phyloP scores from a whole-genome alignment of 352 stramenopile species.

The Pythium sukuiense region DNA sequence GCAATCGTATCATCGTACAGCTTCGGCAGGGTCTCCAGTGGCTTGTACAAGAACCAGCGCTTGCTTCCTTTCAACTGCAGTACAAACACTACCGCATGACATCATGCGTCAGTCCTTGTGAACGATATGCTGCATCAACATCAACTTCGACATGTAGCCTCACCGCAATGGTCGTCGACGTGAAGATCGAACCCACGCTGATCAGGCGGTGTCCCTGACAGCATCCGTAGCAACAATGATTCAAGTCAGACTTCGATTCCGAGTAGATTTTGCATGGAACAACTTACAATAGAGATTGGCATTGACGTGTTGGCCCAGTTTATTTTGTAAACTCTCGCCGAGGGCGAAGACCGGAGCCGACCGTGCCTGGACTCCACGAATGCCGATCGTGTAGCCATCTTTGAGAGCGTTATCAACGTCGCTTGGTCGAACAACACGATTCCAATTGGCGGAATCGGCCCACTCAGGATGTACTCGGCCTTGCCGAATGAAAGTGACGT shows the following conservation, averaged over 20 bases:
- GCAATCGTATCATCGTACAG: constrained; percentile 28
- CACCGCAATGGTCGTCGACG: constrained; percentile 40
- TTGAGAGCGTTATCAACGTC: constrained; percentile 25
- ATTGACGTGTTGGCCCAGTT: constrained; percentile 38
- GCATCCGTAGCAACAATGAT: neutral
- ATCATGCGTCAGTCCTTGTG: neutral
- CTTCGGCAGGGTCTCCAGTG: constrained; percentile 16
- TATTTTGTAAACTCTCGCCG: constrained; percentile 23
- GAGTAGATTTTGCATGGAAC: too few relatives aligned
- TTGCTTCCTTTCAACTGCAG: constrained; percentile 36
- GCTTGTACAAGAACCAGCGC: constrained; percentile 29
- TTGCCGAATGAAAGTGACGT: constrained; percentile 32
- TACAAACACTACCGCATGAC: constrained; percentile 28
- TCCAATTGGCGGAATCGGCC: neutral
- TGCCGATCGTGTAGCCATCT: constrained; percentile 33
- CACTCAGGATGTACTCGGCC: constrained; percentile 25
- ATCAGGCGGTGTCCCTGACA: constrained; percentile 32
- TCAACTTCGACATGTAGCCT: neutral
- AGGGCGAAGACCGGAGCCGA: constrained; percentile 15
- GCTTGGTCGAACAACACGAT: neutral
- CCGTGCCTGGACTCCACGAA: constrained; percentile 35
- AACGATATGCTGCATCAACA: neutral
- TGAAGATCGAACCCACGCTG: constrained; percentile 36
- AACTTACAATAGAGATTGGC: constrained; percentile 39
- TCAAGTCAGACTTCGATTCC: neutral